Conservation (phyloP, 2,329 filamentous ascomycete species). For the Penicillium frequentans region DNA sequence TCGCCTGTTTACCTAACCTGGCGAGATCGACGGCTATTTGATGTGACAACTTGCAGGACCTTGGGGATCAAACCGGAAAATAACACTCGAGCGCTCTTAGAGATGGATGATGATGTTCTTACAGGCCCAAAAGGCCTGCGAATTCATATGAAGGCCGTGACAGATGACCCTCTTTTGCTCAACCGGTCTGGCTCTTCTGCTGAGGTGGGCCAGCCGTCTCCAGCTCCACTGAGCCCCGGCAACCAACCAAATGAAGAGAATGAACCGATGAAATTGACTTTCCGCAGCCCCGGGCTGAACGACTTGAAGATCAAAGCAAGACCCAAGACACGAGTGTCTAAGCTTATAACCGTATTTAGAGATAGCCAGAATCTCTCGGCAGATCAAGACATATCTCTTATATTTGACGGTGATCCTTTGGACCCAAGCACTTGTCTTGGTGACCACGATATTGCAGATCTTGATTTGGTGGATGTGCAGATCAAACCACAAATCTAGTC, state of each 20-base stretch:
- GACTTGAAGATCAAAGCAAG: slow-evolving; percentile 52
- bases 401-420: slow-evolving; percentile 74
- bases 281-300: slow-evolving; percentile 53
- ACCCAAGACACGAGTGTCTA: slow-evolving; percentile 57
- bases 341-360: slow-evolving; percentile 64
- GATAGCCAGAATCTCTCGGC: slow-evolving; percentile 52
- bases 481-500: slow-evolving; percentile 47
- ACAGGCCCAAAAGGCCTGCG: slow-evolving; percentile 53
- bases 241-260: slow-evolving; percentile 22
- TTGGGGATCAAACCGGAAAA: slow-evolving; percentile 59
- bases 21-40: slow-evolving; percentile 70
- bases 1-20: slow-evolving; percentile 74
- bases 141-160: slow-evolving; percentile 78
- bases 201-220: neutral
- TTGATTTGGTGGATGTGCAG: slow-evolving; percentile 74
- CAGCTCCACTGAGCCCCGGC: neutral
- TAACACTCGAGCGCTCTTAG: slow-evolving; percentile 37
- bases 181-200: slow-evolving; percentile 11
- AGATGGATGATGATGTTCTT: slow-evolving; percentile 48
- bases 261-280: slow-evolving; percentile 45
- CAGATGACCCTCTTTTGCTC: slow-evolving; percentile 58
- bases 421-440: slow-evolving; percentile 60
- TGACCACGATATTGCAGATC: slow-evolving; percentile 71
- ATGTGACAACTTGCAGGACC: slow-evolving; percentile 69
- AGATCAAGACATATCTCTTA: slow-evolving; percentile 59